Conservation (phyloP, 345 rosid species). For the Mercurialis annua region DNA sequence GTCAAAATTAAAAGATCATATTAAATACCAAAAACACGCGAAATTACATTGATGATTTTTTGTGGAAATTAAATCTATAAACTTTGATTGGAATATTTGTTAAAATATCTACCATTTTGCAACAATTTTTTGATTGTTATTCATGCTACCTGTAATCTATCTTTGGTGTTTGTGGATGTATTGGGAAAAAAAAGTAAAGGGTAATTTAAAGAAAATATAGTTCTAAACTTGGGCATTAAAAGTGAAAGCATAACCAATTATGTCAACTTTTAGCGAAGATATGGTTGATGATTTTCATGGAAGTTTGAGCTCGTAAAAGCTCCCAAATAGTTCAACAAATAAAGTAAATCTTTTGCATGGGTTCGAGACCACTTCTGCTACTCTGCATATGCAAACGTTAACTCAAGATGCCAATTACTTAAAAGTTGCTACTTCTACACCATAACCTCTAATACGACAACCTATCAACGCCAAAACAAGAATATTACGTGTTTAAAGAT, state of each 20-base stretch:
- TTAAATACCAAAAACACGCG: no score
- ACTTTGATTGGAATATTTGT: no score
- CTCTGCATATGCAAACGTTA: slow-evolving; percentile 22
- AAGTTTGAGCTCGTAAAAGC: slow-evolving; percentile 30
- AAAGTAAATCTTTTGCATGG: slow-evolving; percentile 39
- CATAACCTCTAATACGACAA: slow-evolving; percentile 3
- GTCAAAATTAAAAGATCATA: no score
- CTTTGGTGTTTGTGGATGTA: no score
- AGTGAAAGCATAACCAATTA: background rate
- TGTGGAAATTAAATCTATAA: no score
- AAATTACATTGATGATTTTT: no score
- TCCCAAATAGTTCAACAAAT: slow-evolving; percentile 27
- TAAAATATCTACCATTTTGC: no score
- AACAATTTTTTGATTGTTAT: no score
- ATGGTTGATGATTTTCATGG: slow-evolving; percentile 19
- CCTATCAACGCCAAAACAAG: background rate
- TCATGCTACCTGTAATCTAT: no score
- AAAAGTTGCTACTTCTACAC: background rate
- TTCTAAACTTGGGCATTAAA: background rate
- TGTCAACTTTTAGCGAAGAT: slow-evolving; percentile 2
- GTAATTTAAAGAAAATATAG: no score
- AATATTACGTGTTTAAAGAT: background rate
- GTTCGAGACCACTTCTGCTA: slow-evolving; percentile 29
- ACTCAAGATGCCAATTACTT: slow-evolving; percentile 20
- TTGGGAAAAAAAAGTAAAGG: no score